These are phyloP conservation scores for Podospora pseudoanserina DNA, from an alignment of 495 filamentous ascomycete genomes.

Conservation along the genomic window DNA sequence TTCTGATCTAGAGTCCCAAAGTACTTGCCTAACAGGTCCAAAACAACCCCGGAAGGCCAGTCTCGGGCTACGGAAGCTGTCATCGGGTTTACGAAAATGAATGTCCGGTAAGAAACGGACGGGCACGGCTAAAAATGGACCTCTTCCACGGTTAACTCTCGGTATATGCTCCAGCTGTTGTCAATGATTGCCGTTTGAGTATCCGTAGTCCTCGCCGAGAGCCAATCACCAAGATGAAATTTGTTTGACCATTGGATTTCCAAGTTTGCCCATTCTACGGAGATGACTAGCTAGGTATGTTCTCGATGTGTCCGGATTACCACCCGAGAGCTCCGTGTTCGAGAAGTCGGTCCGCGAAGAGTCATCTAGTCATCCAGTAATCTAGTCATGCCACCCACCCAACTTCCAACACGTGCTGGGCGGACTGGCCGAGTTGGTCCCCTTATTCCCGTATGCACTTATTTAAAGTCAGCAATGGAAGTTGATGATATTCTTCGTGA, in stretches of 20 bases:
- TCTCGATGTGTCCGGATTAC: background rate
- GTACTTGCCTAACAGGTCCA: background rate
- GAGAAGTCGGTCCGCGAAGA: slow-evolving; percentile 1
- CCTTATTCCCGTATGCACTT: background rate
- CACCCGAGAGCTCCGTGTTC: background rate
- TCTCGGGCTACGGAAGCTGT: slow-evolving; percentile 4
- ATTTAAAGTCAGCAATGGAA: background rate
- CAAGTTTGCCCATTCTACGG: background rate
- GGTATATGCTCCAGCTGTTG: slow-evolving; percentile 7
- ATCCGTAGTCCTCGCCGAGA: slow-evolving; percentile 12
- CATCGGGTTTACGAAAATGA: slow-evolving; percentile 17
- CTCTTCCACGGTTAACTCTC: slow-evolving; percentile 21
- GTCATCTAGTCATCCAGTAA: background rate
- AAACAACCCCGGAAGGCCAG: background rate
- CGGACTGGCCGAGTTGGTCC: background rate
- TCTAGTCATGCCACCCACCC: slow-evolving; percentile 9
- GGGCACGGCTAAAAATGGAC: slow-evolving; percentile 19
- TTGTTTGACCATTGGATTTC: background rate
- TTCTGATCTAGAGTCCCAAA: background rate
- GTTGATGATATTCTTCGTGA: background rate
- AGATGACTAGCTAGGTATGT: background rate
- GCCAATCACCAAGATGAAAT: slow-evolving; percentile 9
- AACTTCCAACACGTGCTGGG: slow-evolving; percentile 5
- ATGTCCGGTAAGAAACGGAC: slow-evolving; percentile 20
- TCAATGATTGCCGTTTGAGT: slow-evolving; percentile 1